Percentiles rank a stretch among this genome's conserved stretches.
Evolutionary conservation across 177 flowering plant genomes (phyloP).

Genomic region (Vitis hybrid): DNA sequence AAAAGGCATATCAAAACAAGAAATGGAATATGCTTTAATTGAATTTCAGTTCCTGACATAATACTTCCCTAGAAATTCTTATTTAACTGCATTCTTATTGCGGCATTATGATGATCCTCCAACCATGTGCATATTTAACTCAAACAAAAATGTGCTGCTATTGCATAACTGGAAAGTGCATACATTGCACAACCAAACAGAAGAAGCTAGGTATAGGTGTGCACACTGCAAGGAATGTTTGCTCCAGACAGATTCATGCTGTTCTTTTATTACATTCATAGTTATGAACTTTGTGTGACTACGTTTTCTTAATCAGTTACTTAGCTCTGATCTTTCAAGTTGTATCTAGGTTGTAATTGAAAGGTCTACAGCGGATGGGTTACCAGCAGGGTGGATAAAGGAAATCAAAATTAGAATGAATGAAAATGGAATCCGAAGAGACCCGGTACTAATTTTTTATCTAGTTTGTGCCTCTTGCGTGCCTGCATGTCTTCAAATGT

Average conservation of each 20-base stretch:
- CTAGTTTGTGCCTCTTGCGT: background rate
- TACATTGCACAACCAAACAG: conserved; percentile 3
- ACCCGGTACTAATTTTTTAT: conserved; percentile 38
- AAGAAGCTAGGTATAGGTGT: background rate
- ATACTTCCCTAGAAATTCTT: background rate
- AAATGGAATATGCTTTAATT: background rate
- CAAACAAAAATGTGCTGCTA: background rate
- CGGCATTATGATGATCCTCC: background rate
- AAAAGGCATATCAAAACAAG: background rate
- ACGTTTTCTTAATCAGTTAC: background rate
- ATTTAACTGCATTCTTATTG: conserved; percentile 1
- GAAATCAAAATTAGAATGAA: conserved; percentile 28
- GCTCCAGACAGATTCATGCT: background rate
- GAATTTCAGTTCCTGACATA: background rate
- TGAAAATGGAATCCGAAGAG: conserved; percentile 27
- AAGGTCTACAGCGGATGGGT: conserved; percentile 26
- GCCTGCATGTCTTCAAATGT: background rate
- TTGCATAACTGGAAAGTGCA: background rate
- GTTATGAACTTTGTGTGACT: background rate
- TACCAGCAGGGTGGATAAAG: conserved; percentile 58
- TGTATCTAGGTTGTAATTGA: conserved; percentile 33
- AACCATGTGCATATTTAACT: background rate
- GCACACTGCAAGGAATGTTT: background rate
- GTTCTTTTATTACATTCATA: background rate
- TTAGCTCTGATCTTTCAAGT: conserved; percentile 7